A percentile compares a stretch with the other conserved stretches of the same genome.
Evolutionary conservation across 148 eudicot species (phyloP).

Genomic region (Spergularia bocconei): DNA sequence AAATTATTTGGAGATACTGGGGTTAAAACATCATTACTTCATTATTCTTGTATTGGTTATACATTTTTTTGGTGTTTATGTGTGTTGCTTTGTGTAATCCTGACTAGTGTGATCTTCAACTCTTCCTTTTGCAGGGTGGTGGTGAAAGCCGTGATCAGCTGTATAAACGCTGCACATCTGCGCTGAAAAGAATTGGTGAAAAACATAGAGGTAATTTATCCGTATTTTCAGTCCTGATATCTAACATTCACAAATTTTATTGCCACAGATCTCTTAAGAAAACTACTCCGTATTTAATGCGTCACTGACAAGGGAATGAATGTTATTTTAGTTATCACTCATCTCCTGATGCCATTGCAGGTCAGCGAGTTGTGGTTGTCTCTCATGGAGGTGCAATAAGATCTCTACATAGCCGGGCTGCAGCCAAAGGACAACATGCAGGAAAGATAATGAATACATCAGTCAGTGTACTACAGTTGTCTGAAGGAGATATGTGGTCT

Average conservation of each 20-base stretch:
- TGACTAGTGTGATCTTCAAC: not conserved
- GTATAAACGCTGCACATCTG: constrained; percentile 63
- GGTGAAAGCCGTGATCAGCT: constrained; percentile 92
- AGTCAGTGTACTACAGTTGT: constrained; percentile 56
- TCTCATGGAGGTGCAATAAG: constrained; percentile 80
- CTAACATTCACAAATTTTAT: not conserved
- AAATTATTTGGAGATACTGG: not conserved
- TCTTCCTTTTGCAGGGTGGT: constrained; percentile 65
- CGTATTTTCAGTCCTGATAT: not conserved
- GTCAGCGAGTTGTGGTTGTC: constrained; percentile 71
- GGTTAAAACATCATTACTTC: too few species aligned
- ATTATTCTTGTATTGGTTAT: not conserved
- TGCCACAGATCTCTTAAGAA: not conserved
- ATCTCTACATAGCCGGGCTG: constrained; percentile 60
- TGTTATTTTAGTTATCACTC: not conserved
- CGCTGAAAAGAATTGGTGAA: constrained; percentile 57
- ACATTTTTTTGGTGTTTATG: not conserved
- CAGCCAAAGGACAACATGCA: constrained; percentile 33
- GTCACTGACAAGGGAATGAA: not conserved
- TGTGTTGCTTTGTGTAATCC: not conserved
- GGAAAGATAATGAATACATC: constrained; percentile 70
- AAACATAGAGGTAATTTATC: constrained; percentile 58
- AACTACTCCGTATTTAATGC: not conserved
- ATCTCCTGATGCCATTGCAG: constrained; percentile 33
- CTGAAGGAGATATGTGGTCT: constrained; percentile 55